Base-by-base conservation (phyloP, 2,329 filamentous ascomycete genomes). In the Penicillium sclerotiorum region DNA sequence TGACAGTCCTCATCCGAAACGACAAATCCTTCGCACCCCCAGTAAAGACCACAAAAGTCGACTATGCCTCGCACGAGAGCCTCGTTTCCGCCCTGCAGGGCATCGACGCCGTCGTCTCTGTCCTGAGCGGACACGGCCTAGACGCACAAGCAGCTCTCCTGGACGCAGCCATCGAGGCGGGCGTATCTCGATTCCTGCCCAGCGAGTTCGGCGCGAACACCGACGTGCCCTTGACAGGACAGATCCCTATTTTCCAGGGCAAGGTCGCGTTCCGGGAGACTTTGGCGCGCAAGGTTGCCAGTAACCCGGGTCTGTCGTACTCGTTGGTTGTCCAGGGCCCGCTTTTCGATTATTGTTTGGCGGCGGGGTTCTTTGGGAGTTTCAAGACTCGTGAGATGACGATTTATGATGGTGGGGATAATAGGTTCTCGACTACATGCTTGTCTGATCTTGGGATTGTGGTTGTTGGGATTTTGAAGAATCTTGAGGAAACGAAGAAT, bases 181-280 rank as follows among this genome's bases (percentile, higher is more conserved):
- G 40, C 12, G 40, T 43, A 4, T 32, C 17, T 13, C 32, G 40
- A 17, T 43, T 43, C 40, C 8, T 43, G 27, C 40, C 40, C n/a
- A 43, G 40, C 18, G 40, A 43, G 21, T 43, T 43, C 12, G 40
- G 40, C 27, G 25, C 40, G 8, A 43, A 43, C 22, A 43, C 40
- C 18, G 32, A 43, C 40, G 15, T 43, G 4, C 28, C 18, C 15
- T 9, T 21, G 40, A 43, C 17, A 12, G 21, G 27, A 13, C 17
- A 43, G 6, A 43, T 33, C 28, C 40, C 40, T 11, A 33, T 43
- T 28, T 43, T 43, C 27, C 27, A 43, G 27, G 28, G 27, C 27
- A 43, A 43, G 28, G 18, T 43, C n/a, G 18, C 27, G 13, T 43
- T 43, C 18, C 40, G 33, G 40, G 22, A 43, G 22, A 17, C 11